A percentile compares a stretch with the other conserved stretches of the same genome.
phyloP scores from a whole-genome alignment of 1,284 basidiomycete genomes.

The Athelia psychrophila region DNA sequence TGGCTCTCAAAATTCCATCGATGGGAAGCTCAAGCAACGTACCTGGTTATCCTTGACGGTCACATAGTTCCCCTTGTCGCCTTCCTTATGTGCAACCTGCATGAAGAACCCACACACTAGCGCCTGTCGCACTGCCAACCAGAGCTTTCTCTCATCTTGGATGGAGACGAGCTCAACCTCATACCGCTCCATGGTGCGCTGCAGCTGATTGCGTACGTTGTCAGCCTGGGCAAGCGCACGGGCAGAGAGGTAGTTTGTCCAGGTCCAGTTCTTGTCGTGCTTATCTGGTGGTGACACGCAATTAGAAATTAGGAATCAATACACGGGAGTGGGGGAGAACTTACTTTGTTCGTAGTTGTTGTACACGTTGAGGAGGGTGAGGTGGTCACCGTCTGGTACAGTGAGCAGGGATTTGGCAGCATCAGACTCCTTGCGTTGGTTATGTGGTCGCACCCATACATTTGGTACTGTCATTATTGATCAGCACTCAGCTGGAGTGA shows the following conservation, averaged over 20 bases:
- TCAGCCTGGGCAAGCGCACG: conserved; percentile 90
- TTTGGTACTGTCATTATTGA: conserved; percentile 68
- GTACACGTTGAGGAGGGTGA: conserved; percentile 95
- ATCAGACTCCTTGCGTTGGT: conserved; percentile 87
- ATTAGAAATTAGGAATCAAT: too few species aligned
- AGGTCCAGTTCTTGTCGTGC: conserved; percentile 86
- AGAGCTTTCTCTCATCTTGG: conserved; percentile 77
- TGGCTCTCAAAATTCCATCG: not conserved
- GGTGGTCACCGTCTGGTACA: conserved; percentile 94
- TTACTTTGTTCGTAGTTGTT: conserved; percentile 88
- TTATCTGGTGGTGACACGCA: too few species aligned
- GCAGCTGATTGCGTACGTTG: conserved; percentile 91
- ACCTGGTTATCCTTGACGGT: conserved; percentile 96
- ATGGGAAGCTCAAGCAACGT: conserved; percentile 15
- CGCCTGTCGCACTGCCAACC: conserved; percentile 78
- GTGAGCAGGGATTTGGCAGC: conserved; percentile 87
- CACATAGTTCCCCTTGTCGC: conserved; percentile 83
- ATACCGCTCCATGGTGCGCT: conserved; percentile 92
- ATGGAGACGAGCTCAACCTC: conserved; percentile 84
- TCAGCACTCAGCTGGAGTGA: too few species aligned
- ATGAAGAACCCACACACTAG: conserved; percentile 97
- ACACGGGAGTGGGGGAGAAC: conserved; percentile 17
- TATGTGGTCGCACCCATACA: conserved; percentile 90
- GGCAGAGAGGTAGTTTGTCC: conserved; percentile 88
- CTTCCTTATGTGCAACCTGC: conserved; percentile 96